Base-by-base conservation (phyloP, 495 filamentous ascomycete species). In the Neurospora sp. region DNA sequence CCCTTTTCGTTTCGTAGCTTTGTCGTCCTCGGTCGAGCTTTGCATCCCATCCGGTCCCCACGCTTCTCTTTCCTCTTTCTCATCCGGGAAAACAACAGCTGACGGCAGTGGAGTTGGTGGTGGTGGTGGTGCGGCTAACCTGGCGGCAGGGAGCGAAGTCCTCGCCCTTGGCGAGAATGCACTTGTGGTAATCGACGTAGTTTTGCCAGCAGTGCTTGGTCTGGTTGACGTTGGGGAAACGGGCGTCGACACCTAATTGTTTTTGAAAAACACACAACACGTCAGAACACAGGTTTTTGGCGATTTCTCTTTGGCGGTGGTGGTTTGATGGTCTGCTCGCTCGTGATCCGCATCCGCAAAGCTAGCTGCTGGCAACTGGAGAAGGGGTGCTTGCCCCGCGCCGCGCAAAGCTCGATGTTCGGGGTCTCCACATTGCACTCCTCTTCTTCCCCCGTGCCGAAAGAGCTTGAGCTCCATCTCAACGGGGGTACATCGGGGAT, bases 181-280 rank as follows among this genome's bases (percentile, higher is more conserved):
- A 99, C 89, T 98, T 99, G 90, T 99, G 91, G 89, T 99, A 98
- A 85, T 99, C 96, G 88, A 99, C 96, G 85, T 99, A 99, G 88
- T 99, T 96, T 81, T 97, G 94, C 94, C 94, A 97, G 92, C 93
- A 98, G 83, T 90, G 89, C 88, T 90, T 90, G 77, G 89, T 90
- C 85, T 99, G 96, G 88, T 99, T 99, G 87, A 89, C 86, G 88
- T 99, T 96, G 77, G 96, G 96, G 88, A 98, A 99, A 83, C 96
- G 95, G 82, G 96, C 96, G 83, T 98, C 96, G 86, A 96, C 97
- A 87, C 96, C 96, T 97, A 83, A 72, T 70, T 77, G 72, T 66
- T 66, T 31, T 34, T 66, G 15, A 66, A 62, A 66, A 66, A 31
- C 54, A 66, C 54, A 15, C 28, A 66, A 34, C 34, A 66, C 54